Evolutionary conservation across 108 stramenopile species (phyloP), one percentile per base, ranked within the genome.

Genomic region (Conticribra guillardii): DNA sequence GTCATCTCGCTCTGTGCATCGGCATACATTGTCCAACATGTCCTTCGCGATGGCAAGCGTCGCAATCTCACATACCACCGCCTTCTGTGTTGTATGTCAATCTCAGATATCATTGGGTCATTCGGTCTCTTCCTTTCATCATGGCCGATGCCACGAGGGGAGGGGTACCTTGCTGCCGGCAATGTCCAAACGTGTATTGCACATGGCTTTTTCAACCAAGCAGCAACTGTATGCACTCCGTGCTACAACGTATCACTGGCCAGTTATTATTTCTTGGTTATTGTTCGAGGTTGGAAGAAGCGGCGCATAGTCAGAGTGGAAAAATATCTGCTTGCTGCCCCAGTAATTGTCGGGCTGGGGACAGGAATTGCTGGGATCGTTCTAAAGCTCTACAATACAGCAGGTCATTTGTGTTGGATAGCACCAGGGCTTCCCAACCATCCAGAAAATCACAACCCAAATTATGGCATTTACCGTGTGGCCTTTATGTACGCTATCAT

Each of bases 201-300:
- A 0, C 67, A 67, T 31, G 74, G 74, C 15, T 67, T 67, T 55
- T 68, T 68, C 28, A 55, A 47, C 27, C 74, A 75, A 41, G 21
- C 48, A 21, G 55, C 41, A 53, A 56, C 56, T 22, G 29, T 55
- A 21, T 41, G 37, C 37, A 59, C 65, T 33, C 74, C 74, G 5
- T 22, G 29, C 0, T 67, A 67, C 66, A 68, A 68, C 56, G 54
- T 32, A 19, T 50, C 67, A 11, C 55, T 68, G 0, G 23, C 47
- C 2, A 30, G 56, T 1, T 68, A 68, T n/a, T 68, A 53, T 28
- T 22, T 57, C n/a, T 22, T 67, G 3, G 67, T 68, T 21, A 58
- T 68, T 31, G 67, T 68, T 4, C 17, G 57, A n/a, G 33, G 50
- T 15, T 68, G 67, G 67, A 57, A 29, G 3, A 55, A 68, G 5